Evolutionary conservation across 2,329 filamentous ascomycete genomes (phyloP).

Genomic region (Lachnellula arida): DNA sequence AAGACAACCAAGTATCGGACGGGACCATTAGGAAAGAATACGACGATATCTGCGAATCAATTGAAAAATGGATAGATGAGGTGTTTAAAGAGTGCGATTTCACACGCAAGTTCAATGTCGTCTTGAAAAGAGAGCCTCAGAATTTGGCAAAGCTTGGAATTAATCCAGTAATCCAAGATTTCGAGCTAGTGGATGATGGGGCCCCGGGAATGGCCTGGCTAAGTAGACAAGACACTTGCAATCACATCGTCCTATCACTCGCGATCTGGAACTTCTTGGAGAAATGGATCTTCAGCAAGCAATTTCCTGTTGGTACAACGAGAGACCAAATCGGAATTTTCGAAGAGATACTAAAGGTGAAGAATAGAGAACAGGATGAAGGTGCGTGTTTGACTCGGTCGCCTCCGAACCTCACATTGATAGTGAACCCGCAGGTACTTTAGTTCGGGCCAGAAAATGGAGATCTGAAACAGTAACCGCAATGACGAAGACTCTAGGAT

Average conservation of each 20-base stretch:
- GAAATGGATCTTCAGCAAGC: neutral
- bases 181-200: too few relatives aligned
- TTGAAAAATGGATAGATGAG: neutral
- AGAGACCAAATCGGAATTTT: neutral
- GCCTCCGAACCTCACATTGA: neutral
- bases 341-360: neutral
- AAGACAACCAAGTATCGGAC: neutral
- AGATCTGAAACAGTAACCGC: neutral
- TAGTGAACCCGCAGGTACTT: neutral
- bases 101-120: neutral
- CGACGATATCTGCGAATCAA: neutral
- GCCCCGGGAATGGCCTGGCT: neutral
- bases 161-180: neutral
- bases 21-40: neutral
- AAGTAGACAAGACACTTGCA: neutral
- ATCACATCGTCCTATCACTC: neutral
- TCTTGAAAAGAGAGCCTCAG: neutral
- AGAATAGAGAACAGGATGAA: neutral
- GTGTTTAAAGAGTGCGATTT: neutral
- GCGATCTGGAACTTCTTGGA: neutral
- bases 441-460: neutral
- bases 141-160: neutral
- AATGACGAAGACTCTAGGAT: neutral
- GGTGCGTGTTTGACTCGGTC: neutral
- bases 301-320: neutral